Evolutionary conservation across 768 basidiomycete species (phyloP).

Genomic region (Epithele typhae): DNA sequence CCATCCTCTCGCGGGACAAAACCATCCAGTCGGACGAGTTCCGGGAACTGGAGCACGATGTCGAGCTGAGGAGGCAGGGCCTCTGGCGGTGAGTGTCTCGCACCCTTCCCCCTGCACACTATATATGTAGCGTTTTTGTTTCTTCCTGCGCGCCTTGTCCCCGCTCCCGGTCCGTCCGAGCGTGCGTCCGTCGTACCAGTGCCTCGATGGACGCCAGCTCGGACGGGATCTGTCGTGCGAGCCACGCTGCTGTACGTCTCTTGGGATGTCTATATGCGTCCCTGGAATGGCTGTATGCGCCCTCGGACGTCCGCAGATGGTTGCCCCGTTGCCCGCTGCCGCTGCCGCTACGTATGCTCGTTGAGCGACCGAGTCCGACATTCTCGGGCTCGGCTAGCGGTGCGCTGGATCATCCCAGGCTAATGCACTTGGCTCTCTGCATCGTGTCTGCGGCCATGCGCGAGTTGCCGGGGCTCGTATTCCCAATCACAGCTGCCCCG

Average conservation of each 20-base stretch:
- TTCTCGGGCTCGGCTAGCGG: conserved; percentile 1
- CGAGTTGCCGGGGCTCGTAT: no score
- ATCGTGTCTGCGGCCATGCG: no score
- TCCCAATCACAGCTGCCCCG: no score
- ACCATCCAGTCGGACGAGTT: conserved; percentile 76
- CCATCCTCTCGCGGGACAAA: conserved; percentile 82
- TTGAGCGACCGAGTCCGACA: conserved; percentile 2
- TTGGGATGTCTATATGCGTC: not conserved
- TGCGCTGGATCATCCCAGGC: not conserved
- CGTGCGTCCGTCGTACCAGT: no score
- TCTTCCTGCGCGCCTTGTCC: not conserved
- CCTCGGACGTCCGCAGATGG: no score
- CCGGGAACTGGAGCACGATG: conserved; percentile 74
- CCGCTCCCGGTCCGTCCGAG: no score
- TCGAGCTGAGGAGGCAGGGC: conserved; percentile 75
- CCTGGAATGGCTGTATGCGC: no score
- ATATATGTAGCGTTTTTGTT: not conserved
- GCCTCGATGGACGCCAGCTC: no score
- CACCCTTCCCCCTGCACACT: not conserved
- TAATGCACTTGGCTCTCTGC: not conserved
- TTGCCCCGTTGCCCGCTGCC: no score
- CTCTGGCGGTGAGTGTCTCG: conserved; percentile 54
- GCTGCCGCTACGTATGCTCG: not conserved
- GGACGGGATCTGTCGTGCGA: no score
- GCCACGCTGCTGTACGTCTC: no score